Evolutionary conservation across 2,329 filamentous ascomycete species (phyloP).

Genomic region (Hypoxylon sp.): DNA sequence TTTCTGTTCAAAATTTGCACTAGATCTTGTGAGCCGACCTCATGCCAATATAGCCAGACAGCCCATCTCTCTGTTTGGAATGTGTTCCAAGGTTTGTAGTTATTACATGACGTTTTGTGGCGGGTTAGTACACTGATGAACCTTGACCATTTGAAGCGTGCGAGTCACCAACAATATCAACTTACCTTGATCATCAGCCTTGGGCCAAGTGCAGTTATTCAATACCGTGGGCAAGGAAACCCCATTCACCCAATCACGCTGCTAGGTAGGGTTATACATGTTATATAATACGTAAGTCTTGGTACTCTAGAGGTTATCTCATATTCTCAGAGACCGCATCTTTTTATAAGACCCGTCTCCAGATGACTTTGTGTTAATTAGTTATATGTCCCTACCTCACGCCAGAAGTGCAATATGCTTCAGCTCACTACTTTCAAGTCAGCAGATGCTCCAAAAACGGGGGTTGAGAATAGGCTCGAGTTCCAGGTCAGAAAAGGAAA

Average conservation of each 20-base stretch:
- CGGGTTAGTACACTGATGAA: neutral
- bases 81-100: no score
- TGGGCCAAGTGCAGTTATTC: no score
- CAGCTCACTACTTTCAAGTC: constrained; percentile 59
- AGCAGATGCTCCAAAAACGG: constrained; percentile 31
- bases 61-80: neutral
- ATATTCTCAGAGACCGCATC: no score
- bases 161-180: no score
- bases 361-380: neutral
- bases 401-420: constrained; percentile 69
- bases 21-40: neutral
- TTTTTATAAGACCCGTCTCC: neutral
- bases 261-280: no score
- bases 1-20: constrained; percentile 6
- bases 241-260: no score
- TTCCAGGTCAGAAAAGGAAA: neutral
- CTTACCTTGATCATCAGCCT: no score
- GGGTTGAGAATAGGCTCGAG: constrained; percentile 8
- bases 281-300: no score
- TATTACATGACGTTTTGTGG: no score
- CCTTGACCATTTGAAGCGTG: no score
- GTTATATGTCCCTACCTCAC: constrained; percentile 46
- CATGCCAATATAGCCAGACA: neutral
- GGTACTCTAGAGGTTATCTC: no score
- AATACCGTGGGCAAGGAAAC: no score